These are phyloP conservation scores for Conringia planisiliqua DNA, from an alignment of 345 rosid species.

Conservation along the genomic window DNA sequence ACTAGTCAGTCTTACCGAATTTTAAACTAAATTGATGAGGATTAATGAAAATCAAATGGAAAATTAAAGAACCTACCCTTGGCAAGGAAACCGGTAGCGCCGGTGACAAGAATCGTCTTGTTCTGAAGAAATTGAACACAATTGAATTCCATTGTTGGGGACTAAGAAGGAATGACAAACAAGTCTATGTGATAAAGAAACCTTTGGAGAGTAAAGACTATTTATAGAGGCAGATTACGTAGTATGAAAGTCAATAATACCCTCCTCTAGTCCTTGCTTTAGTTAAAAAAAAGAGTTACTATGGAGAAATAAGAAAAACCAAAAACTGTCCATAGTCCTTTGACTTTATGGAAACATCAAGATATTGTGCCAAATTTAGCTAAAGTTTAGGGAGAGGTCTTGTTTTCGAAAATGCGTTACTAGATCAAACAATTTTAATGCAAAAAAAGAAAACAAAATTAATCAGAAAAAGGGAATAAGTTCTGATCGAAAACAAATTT, in stretches of 20 bases:
- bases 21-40: background rate
- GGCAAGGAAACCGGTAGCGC: conserved; percentile 38
- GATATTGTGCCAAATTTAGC: background rate
- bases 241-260: background rate
- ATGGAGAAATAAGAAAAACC: background rate
- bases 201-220: background rate
- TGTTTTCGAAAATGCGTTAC: background rate
- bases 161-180: background rate
- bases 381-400: background rate
- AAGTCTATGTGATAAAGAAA: background rate
- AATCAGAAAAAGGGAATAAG: background rate
- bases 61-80: conserved; percentile 24
- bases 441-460: background rate
- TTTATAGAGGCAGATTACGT: conserved; percentile 15
- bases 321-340: background rate
- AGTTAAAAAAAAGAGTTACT: background rate
- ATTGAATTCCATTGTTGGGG: conserved; percentile 13
- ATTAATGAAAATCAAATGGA: background rate
- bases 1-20: background rate
- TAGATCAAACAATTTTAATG: background rate
- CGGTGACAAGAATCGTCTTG: conserved; percentile 37
- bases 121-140: conserved; percentile 27
- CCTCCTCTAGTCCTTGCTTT: background rate
- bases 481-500: background rate
- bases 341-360: background rate